A percentile compares a stretch with the other conserved stretches of the same genome.
These are phyloP conservation scores for Arthonia radiata DNA, from an alignment of 495 filamentous ascomycete species.

Conservation along the genomic window DNA sequence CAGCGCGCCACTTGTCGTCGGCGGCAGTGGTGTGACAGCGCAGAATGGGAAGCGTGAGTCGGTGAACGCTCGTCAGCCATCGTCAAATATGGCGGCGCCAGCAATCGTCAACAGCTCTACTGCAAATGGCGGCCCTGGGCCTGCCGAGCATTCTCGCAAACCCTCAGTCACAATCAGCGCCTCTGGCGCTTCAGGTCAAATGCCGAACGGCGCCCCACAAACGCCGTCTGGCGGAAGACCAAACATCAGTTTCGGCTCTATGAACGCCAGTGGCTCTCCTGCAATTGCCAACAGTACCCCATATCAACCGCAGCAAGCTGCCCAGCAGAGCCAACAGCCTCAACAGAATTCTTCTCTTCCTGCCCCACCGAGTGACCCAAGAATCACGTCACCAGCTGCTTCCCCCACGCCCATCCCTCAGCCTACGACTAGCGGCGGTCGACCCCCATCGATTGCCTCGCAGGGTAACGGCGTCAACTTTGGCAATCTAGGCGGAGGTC, in stretches of 20 bases:
- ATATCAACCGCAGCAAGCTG: constrained; percentile 20
- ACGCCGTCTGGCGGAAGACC: constrained; percentile 27
- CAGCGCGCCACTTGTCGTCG: constrained; percentile 32
- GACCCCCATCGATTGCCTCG: constrained; percentile 47
- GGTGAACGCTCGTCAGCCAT: constrained; percentile 61
- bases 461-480: constrained; percentile 45
- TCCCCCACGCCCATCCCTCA: constrained; percentile 82
- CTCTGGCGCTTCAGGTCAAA: constrained; percentile 44
- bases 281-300: constrained; percentile 35
- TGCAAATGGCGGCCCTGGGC: constrained; percentile 25
- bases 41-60: constrained; percentile 68
- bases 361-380: constrained; percentile 35
- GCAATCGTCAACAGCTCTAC: constrained; percentile 41
- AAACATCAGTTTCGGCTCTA: constrained; percentile 50
- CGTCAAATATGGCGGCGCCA: constrained; percentile 32
- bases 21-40: constrained; percentile 39
- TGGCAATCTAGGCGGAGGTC: constrained; percentile 45
- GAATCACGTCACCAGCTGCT: constrained; percentile 42
- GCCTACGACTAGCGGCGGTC: constrained; percentile 60
- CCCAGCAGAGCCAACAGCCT: constrained; percentile 32
- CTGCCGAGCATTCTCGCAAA: constrained; percentile 51
- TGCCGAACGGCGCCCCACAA: constrained; percentile 47
- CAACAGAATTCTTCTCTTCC: too few relatives aligned
- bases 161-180: constrained; percentile 72
- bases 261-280: constrained; percentile 39